Conservation (phyloP, 108 stramenopile species). For the Fragilaria radians region DNA sequence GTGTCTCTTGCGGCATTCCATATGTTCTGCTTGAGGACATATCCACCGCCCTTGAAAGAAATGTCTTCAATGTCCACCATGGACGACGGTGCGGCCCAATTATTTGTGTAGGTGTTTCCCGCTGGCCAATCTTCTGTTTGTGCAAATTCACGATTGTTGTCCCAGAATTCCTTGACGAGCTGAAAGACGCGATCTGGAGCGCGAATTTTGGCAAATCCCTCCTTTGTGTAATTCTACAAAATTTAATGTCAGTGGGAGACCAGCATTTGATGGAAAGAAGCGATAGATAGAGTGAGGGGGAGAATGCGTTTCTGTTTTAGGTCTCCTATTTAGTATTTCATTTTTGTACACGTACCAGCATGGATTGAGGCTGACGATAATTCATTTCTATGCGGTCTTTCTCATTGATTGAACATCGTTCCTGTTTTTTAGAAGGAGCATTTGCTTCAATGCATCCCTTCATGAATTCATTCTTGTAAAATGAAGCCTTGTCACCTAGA, state of each 20-base stretch:
- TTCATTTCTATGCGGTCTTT: constrained; percentile 73
- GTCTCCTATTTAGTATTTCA: no score
- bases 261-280: no score
- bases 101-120: constrained; percentile 38
- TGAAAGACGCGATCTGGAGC: constrained; percentile 31
- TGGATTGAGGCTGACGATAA: constrained; percentile 60
- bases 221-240: constrained; percentile 49
- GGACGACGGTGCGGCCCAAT: constrained; percentile 31
- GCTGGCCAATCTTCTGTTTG: constrained; percentile 41
- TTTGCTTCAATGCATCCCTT: constrained; percentile 44
- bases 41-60: constrained; percentile 30
- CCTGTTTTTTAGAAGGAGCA: constrained; percentile 4
- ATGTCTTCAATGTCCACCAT: constrained; percentile 39
- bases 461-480: constrained; percentile 76
- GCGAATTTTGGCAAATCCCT: constrained; percentile 40
- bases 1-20: constrained; percentile 37
- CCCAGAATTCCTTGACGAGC: constrained; percentile 42
- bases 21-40: constrained; percentile 20
- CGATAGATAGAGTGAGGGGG: no score
- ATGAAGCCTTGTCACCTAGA: constrained; percentile 29
- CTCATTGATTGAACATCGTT: constrained; percentile 57
- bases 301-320: no score
- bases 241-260: no score
- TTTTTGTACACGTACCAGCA: no score
- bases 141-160: constrained; percentile 25